A percentile compares a stretch with the other conserved stretches of the same genome.
Conservation (phyloP, 306 rosid species). For the Sophora flavescens region DNA sequence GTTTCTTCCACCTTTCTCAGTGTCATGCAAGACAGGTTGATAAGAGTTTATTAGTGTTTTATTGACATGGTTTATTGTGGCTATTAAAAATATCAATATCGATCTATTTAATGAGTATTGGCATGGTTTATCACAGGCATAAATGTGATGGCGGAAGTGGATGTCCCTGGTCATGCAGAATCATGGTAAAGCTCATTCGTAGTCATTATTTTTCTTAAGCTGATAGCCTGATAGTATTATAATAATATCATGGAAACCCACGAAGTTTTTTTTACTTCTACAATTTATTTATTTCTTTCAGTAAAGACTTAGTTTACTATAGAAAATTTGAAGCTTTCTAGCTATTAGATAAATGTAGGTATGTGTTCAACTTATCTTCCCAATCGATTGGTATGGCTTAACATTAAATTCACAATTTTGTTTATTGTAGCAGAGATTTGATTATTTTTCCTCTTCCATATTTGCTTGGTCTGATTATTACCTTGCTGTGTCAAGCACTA, state of each 20-base stretch:
- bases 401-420: background rate
- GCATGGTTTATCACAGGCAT: slow-evolving; percentile 69
- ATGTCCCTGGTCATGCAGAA: slow-evolving; percentile 94
- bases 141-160: slow-evolving; percentile 94
- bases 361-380: background rate
- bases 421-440: background rate
- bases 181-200: slow-evolving; percentile 73
- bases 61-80: background rate
- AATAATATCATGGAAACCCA: slow-evolving; percentile 1
- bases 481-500: background rate
- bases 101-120: slow-evolving; percentile 28
- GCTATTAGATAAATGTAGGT: background rate
- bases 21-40: slow-evolving; percentile 18
- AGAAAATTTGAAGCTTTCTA: slow-evolving; percentile 5
- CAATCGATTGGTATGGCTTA: slow-evolving; percentile 17
- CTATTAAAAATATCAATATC: background rate
- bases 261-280: background rate
- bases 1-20: slow-evolving; percentile 29
- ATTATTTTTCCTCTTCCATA: background rate
- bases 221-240: slow-evolving; percentile 11
- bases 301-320: background rate
- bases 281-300: slow-evolving; percentile 24
- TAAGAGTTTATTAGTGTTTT: slow-evolving; percentile 7
- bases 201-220: slow-evolving; percentile 36
- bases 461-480: background rate